Evolutionary conservation across 805 yeast genomes (phyloP), one percentile per base, ranked within the genome.

Genomic region (Metschnikowia santaceciliae): DNA sequence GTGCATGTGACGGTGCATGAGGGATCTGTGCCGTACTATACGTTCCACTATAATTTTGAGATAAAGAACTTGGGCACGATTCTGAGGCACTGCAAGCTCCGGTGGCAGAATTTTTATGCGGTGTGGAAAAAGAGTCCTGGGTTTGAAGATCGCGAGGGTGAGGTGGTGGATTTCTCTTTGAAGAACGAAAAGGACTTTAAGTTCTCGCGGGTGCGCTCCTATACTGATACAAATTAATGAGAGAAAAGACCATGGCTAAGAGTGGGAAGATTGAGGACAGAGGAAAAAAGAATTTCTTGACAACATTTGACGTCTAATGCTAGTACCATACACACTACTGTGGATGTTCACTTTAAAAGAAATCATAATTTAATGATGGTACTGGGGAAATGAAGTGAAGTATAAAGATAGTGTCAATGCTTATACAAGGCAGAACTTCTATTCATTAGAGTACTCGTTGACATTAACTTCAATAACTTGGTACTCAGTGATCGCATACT

Each of bases 181-280:
- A 75, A 72, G 35, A 87, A 88, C 56, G 97, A 91, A 63, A 86
- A 84, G 58, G 83, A 90, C 11, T 91, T 88, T 67, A 81, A 78
- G 58, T 91, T 90, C 62, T 83, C 87, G 53, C 71, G 87, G 44
- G 92, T 86, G 1, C 73, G 69, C 54, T 68, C 75, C 39, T 76
- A 71, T 56, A 55, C 52, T 1, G 51, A 52, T 34, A 48, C 49
- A 14, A 55, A 57, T 26, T 55, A 38, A 26, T 8, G 34, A 11
- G 14, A 10, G 19, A 36, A 6, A 36, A 6, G 39, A 17, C 30
- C 30, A 4, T 26, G 30, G 13, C 11, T 3, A 26, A 26, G 30
- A 8, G 11, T 26, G 30, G 11, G 30, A 26, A 26, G 30, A 26
- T 26, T 8, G 30, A 26, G 11, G 13, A 26, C 11, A 2, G 13